These are phyloP conservation scores for Trichosporon sp. DNA, from an alignment of 1,284 basidiomycete genomes.

Conservation along the genomic window DNA sequence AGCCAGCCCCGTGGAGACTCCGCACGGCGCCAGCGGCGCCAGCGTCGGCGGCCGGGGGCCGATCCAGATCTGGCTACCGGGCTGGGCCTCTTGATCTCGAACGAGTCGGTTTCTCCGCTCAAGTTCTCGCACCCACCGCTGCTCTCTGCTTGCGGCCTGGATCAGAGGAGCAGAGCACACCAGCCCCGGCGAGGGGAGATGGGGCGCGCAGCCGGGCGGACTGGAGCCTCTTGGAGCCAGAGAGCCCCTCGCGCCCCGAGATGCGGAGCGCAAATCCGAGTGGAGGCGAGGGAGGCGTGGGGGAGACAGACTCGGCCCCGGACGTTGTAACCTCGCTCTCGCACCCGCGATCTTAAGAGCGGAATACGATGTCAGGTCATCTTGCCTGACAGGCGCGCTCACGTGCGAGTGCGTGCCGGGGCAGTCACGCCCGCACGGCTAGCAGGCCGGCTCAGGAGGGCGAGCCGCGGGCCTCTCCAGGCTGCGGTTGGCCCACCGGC, in stretches of 20 bases:
- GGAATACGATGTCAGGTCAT: no score
- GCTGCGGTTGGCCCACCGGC: no score
- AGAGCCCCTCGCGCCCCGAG: not conserved
- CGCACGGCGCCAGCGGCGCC: not conserved
- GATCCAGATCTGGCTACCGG: no score
- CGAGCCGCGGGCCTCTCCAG: no score
- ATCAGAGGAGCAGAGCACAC: no score
- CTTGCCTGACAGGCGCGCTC: not conserved
- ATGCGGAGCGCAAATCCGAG: not conserved
- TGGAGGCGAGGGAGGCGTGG: not conserved
- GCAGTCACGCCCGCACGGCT: no score
- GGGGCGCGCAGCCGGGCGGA: not conserved
- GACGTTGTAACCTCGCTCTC: not conserved
- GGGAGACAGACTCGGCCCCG: not conserved
- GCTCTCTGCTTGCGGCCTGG: no score
- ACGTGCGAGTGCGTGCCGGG: not conserved
- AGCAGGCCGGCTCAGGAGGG: no score
- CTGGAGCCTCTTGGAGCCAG: not conserved
- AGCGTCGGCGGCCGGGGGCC: not conserved
- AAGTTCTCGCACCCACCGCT: not conserved
- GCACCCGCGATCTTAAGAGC: not conserved
- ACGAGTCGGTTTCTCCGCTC: not conserved
- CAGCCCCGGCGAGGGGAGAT: not conserved
- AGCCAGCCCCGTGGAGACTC: not conserved
- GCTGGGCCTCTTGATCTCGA: not conserved